Percentiles rank a stretch among this genome's conserved stretches.
Evolutionary conservation across 2,329 filamentous ascomycete species (phyloP).

Genomic region (Fusarium sp.): DNA sequence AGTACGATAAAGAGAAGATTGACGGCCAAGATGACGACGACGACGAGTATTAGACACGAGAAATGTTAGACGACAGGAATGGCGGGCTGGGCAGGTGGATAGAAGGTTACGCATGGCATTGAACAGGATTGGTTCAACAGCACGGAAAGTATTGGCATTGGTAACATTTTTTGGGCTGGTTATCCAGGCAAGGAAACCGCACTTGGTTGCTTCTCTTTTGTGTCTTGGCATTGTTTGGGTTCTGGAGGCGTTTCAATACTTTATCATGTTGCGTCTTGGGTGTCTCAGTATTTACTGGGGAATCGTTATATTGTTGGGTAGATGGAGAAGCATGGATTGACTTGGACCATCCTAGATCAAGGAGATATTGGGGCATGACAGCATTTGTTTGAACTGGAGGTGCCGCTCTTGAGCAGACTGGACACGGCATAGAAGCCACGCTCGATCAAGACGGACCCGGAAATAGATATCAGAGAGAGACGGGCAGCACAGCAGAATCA

Average conservation of each 20-base stretch:
- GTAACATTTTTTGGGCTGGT: conserved; percentile 18
- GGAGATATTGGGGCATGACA: conserved; percentile 19
- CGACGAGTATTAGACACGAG: conserved; percentile 23
- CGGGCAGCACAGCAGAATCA: conserved; percentile 6
- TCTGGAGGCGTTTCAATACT: conserved; percentile 34
- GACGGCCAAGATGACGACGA: background rate
- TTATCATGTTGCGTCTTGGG: conserved; percentile 12
- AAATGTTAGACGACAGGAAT: conserved; percentile 30
- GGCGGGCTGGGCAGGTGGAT: conserved; percentile 27
- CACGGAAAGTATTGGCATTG: conserved; percentile 15
- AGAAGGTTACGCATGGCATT: conserved; percentile 21
- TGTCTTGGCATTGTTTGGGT: conserved; percentile 7
- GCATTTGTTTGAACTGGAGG: conserved; percentile 17
- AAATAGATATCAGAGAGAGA: conserved; percentile 24
- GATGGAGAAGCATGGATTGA: conserved; percentile 15
- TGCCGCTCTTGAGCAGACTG: conserved; percentile 18
- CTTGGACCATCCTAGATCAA: conserved; percentile 21
- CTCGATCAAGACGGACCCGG: conserved; percentile 13
- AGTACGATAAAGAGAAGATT: conserved; percentile 36
- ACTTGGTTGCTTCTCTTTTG: conserved; percentile 12
- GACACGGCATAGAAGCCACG: conserved; percentile 15
- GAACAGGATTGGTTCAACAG: conserved; percentile 13
- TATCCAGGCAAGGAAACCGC: conserved; percentile 1
- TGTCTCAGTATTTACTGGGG: background rate
- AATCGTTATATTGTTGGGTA: conserved; percentile 9